Evolutionary conservation across 306 rosid species (phyloP).

Genomic region (Datisca glomerata): DNA sequence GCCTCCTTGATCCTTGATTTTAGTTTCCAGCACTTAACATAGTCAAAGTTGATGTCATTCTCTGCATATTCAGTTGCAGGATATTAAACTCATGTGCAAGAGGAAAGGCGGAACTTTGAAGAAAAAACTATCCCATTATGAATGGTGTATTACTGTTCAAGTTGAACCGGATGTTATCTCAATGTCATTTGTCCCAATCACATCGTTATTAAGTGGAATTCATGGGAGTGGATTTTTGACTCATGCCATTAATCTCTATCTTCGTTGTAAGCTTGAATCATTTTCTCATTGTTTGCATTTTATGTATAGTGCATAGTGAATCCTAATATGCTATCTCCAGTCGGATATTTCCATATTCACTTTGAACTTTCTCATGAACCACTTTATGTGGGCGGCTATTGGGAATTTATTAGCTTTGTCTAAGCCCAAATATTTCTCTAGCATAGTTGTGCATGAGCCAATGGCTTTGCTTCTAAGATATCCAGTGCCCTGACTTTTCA

Average conservation of each 20-base stretch:
- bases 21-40: no score
- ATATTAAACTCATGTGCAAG: constrained; percentile 51
- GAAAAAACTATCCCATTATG: constrained; percentile 32
- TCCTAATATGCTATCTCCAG: no score
- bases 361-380: no score
- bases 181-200: constrained; percentile 73
- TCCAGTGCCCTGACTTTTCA: no score
- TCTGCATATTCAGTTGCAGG: constrained; percentile 43
- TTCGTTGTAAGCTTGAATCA: constrained; percentile 56
- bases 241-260: constrained; percentile 84
- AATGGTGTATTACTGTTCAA: constrained; percentile 75
- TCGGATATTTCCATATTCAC: no score
- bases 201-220: constrained; percentile 72
- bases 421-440: no score
- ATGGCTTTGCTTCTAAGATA: no score
- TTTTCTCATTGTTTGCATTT: constrained; percentile 5
- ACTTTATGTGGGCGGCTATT: no score
- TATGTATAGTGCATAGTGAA: background rate
- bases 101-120: constrained; percentile 71
- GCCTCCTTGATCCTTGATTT: no score
- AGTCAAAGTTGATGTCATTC: background rate
- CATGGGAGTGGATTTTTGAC: constrained; percentile 83
- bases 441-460: no score
- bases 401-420: no score
- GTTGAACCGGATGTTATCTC: constrained; percentile 66